Base-by-base conservation (phyloP, 345 rosid genomes). In the Hypericum androsaemum region DNA sequence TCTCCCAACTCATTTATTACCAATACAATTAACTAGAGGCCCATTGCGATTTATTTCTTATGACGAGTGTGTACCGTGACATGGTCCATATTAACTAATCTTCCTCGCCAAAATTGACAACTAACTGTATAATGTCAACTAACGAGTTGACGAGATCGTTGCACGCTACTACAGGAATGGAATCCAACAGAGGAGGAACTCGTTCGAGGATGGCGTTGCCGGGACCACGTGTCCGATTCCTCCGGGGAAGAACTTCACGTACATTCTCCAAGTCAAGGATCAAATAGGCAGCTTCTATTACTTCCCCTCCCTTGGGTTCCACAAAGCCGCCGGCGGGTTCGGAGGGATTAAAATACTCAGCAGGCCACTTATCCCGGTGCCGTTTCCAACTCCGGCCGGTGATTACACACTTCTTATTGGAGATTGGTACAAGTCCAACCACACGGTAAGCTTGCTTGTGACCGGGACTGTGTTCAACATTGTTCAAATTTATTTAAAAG, bases 151-250 rank as follows among this genome's bases (percentile, higher is more conserved):
- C 7, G 6, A 5, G 8, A 2, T 8, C 9, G 32, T 7, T 14
- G 16, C 9, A 1, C 0, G 14, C n/a, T n/a, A 3, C 0, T 46
- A 5, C 22, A 46, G 50, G 50, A 46, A 46, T 13, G 50, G 50
- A 32, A 46, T 46, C 28, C 50, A 46, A 13, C 50, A 46, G 50
- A 46, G 50, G 50, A 46, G 50, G 22, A 46, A 46, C 22, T 46
- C 50, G 22, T 46, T 10, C 50, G 50, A n/a, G 17, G 50, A 46
- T 14, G 50, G 50, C 8, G 50, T 46, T 6, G 14, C 14, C 50
- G 50, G 50, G 9, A 46, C 50, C 50, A 46, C 50, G 17, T 46
- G 50, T 46, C 50, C 50, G 13, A 46, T 46, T 32, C 50, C 50
- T 10, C 50, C 50, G 50, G 50, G 50, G 28, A 46, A 46, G 28